Evolutionary conservation across 306 rosid species (phyloP).

Genomic region (Vigna reflexopilosa): DNA sequence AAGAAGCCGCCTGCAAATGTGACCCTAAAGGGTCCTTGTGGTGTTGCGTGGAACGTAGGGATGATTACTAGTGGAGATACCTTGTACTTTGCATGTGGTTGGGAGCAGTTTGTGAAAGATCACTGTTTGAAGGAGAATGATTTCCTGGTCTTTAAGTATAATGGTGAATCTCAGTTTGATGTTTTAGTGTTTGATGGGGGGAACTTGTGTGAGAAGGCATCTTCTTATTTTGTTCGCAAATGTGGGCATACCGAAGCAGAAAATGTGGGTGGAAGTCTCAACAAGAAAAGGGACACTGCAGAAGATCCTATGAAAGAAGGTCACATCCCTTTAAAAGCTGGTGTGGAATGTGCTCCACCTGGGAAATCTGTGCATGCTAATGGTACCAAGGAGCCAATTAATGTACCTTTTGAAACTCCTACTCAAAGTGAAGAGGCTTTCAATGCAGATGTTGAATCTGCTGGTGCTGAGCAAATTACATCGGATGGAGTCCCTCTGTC

Average conservation of each 20-base stretch:
- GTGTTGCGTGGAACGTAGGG: conserved; percentile 63
- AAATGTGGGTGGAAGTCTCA: conserved; percentile 33
- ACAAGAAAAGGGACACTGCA: conserved; percentile 38
- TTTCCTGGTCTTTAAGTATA: conserved; percentile 70
- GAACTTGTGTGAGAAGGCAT: conserved; percentile 68
- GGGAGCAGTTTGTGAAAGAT: conserved; percentile 68
- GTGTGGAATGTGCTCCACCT: conserved; percentile 41
- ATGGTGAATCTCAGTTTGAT: conserved; percentile 64
- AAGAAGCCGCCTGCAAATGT: conserved; percentile 65
- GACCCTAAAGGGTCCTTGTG: conserved; percentile 70
- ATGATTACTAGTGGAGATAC: conserved; percentile 50
- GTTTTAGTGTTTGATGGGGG: conserved; percentile 63
- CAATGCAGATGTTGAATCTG: conserved; percentile 26
- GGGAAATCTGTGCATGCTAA: conserved; percentile 38
- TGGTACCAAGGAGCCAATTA: conserved; percentile 29
- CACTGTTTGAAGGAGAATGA: conserved; percentile 68
- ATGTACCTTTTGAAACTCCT: conserved; percentile 39
- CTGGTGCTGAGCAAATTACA: conserved; percentile 12
- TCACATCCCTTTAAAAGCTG: conserved; percentile 46
- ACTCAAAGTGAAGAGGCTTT: conserved; percentile 34
- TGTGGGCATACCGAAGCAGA: conserved; percentile 44
- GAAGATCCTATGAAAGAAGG: conserved; percentile 44
- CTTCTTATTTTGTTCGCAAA: conserved; percentile 64
- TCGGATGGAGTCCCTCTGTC: neutral
- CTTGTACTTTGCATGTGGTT: conserved; percentile 58